Percentiles rank a stretch among this genome's conserved stretches.
Conservation (phyloP, 352 stramenopile genomes). For the Elongisporangium anandrum region DNA sequence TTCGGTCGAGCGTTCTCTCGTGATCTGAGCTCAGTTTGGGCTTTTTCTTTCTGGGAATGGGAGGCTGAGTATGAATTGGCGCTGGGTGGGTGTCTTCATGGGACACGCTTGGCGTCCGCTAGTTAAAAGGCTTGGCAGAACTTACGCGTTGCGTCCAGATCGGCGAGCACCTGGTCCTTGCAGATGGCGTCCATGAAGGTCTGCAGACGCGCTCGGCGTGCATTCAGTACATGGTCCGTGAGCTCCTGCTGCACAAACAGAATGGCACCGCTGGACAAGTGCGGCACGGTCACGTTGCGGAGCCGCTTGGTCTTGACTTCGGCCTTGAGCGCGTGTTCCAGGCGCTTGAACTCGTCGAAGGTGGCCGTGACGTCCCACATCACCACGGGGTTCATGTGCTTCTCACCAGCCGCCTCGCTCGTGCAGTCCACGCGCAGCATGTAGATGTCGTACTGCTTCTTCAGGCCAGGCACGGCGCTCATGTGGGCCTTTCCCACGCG, state of each 20-base stretch:
- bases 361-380: constrained; percentile 84
- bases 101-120: background rate
- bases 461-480: constrained; percentile 23
- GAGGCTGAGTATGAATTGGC: background rate
- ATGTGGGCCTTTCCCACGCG: constrained; percentile 76
- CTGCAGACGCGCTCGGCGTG: constrained; percentile 49
- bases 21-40: background rate
- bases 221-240: constrained; percentile 61
- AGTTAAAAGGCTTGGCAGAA: constrained; percentile 73
- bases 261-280: constrained; percentile 56
- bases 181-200: constrained; percentile 56
- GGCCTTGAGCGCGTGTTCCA: constrained; percentile 62
- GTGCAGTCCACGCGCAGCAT: constrained; percentile 73
- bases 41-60: background rate
- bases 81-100: background rate
- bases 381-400: constrained; percentile 81
- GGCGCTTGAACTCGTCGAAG: constrained; percentile 71
- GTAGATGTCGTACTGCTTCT: constrained; percentile 61
- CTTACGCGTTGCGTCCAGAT: constrained; percentile 48
- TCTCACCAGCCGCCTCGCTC: constrained; percentile 29
- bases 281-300: constrained; percentile 36
- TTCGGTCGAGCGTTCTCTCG: background rate
- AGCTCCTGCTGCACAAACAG: constrained; percentile 69
- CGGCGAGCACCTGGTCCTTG: constrained; percentile 37
- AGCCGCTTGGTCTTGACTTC: constrained; percentile 60